Evolutionary conservation across 306 rosid genomes (phyloP), one percentile per base, ranked within the genome.

Genomic region (Acmispon strigosus): DNA sequence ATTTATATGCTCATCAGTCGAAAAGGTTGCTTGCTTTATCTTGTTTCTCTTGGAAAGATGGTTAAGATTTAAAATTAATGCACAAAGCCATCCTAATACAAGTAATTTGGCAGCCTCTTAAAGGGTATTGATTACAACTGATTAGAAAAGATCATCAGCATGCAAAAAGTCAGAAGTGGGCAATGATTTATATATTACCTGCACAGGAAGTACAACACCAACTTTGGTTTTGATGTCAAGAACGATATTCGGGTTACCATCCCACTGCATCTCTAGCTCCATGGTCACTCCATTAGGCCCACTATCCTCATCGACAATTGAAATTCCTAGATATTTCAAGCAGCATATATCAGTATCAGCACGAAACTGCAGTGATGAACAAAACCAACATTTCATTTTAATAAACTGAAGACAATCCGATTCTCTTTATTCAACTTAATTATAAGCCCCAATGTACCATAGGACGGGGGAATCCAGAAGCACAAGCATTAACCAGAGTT

Each of bases 211-310:
- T 72, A 66, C 81, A 44, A 94, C 77, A 66, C 98, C 98, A 55
- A 94, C 66, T 73, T 55, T 70, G 57, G 98, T 94, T 78, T 87
- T 94, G 17, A 94, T 85, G 68, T 83, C 97, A 74, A 94, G 90
- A 48, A 86, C 77, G 58, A 94, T 83, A 66, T 84, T 79, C 16
- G 96, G 98, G 67, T 89, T 82, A 48, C 98, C 98, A 82, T 94
- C 98, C 98, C 98, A 94, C 50, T 94, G 93, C 84, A 94, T 77
- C 79, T 94, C 98, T 70, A 94, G 66, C 85, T 94, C 97, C 84
- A 94, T 66, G 12, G 96, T 90, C 37, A 90, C 76, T 70, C 89
- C 94, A 9, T 42, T 74, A 70, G 70, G 6, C 32, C 79, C 87
- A 73, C 88, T 76, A 60, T 87, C 86, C 44, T 71, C 87, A 73